Evolutionary conservation across 1,284 basidiomycete species (phyloP).

Genomic region (Inonotus obliquus): DNA sequence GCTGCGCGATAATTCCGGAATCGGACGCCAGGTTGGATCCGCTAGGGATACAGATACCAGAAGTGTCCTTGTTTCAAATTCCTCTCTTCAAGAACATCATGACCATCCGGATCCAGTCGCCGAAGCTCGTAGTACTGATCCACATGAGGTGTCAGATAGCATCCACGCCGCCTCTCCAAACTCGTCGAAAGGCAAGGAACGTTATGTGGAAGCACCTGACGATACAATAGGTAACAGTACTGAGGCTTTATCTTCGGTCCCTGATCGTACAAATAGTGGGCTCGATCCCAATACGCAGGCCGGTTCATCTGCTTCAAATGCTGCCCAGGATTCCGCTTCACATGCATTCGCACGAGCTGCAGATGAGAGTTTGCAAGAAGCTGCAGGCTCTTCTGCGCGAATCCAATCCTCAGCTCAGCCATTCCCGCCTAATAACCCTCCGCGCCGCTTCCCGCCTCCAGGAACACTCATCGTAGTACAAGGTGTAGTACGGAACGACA

Average conservation of each 20-base stretch:
- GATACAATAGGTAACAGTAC: conserved; percentile 2
- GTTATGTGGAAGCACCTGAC: background rate
- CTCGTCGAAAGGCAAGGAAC: background rate
- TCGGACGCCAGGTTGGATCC: background rate
- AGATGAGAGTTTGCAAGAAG: background rate
- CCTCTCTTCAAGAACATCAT: background rate
- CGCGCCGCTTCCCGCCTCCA: conserved; percentile 58
- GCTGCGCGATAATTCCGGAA: background rate
- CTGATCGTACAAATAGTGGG: background rate
- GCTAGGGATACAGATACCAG: background rate
- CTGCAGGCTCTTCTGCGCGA: conserved; percentile 12
- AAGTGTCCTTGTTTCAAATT: background rate
- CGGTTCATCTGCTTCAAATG: background rate
- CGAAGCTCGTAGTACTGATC: background rate
- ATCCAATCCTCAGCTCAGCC: conserved; percentile 14
- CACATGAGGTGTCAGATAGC: background rate
- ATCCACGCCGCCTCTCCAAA: background rate
- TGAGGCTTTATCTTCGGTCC: too few species aligned
- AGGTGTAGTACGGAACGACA: conserved; percentile 74
- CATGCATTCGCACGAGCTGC: too few species aligned
- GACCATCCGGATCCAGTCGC: too few species aligned
- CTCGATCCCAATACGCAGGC: too few species aligned
- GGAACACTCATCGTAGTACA: conserved; percentile 76
- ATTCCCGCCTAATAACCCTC: conserved; percentile 14
- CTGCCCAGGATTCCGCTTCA: background rate